Evolutionary conservation across 1,284 basidiomycete genomes (phyloP), one percentile per base, ranked within the genome.

Genomic region (Cystobasidium slooffiae): DNA sequence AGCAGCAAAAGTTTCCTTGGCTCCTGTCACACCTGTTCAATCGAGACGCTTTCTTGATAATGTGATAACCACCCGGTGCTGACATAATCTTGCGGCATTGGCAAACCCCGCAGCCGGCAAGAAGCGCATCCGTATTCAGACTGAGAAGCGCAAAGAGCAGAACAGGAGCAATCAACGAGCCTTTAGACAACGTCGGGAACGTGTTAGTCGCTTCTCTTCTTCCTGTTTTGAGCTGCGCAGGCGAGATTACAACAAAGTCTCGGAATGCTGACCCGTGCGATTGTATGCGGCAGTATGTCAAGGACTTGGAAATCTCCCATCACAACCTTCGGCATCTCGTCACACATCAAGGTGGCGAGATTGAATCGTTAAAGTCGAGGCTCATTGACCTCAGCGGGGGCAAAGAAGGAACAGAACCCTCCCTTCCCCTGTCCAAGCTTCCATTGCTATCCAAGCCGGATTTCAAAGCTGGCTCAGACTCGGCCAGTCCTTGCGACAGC

Each of bases 101-200:
- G 12, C 46, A 49, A 31, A 31, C 31, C 31, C 31, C 31, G 18
- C 37, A 59, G 56, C 56, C 56, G 20, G 37, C 10, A 63, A 63
- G 44, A 63, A 63, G 61, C 61, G 61, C 14, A 63, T 63, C n/a
- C 61, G 61, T n/a, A 49, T 63, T 43, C 61, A 63, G 61, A 63
- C 61, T 16, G 61, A 63, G 24, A 63, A 63, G 61, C 61, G 61
- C 61, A 63, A 63, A 41, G 61, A 63, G 44, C 61, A 63, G n/a
- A 63, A 63, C 44, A 22, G 61, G 14, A 63, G 61, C 61, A 63
- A 63, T 41, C 61, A 63, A 41, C 61, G 61, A 41, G 61, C 61
- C 6, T 63, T 63, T 24, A 46, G 61, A 20, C 61, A 63, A 41
- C 61, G 61, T n/a, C 24, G 44, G 20, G 61, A 63, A 31, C 43